Evolutionary conservation across 306 rosid genomes (phyloP).

Genomic region (Vigna radiata): DNA sequence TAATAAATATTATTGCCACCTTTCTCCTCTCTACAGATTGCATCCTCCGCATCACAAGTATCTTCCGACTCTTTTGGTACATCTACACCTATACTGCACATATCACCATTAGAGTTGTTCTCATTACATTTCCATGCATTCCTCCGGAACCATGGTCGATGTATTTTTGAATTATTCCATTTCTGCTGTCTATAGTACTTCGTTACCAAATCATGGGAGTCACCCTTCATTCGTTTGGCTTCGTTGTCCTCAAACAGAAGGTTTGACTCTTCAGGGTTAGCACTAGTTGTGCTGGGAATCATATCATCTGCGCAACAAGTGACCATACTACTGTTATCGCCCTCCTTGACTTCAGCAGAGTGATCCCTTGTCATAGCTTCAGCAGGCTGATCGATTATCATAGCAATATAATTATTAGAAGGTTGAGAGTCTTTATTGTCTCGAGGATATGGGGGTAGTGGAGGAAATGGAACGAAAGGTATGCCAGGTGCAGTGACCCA

Average conservation of each 20-base stretch:
- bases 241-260: constrained; percentile 46
- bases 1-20: constrained; percentile 67
- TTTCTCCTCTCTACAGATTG: constrained; percentile 65
- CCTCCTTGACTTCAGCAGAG: constrained; percentile 52
- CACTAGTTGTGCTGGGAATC: constrained; percentile 61
- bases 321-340: constrained; percentile 46
- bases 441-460: constrained; percentile 74
- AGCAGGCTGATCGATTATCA: constrained; percentile 47
- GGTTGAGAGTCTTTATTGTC: constrained; percentile 54
- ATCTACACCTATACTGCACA: constrained; percentile 56
- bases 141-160: constrained; percentile 65
- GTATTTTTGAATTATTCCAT: constrained; percentile 68
- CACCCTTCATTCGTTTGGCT: constrained; percentile 60
- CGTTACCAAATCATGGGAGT: constrained; percentile 70
- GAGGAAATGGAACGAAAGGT: constrained; percentile 95
- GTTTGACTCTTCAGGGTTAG: constrained; percentile 50
- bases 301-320: constrained; percentile 57
- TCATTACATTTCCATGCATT: constrained; percentile 60
- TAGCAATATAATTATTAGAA: constrained; percentile 42
- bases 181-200: constrained; percentile 86
- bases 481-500: constrained; percentile 88
- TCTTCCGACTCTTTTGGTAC: constrained; percentile 58
- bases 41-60: constrained; percentile 64
- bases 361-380: constrained; percentile 51
- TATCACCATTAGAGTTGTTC: constrained; percentile 53